phyloP scores from a whole-genome alignment of 768 basidiomycete genomes.

The Baorangia bicolor region DNA sequence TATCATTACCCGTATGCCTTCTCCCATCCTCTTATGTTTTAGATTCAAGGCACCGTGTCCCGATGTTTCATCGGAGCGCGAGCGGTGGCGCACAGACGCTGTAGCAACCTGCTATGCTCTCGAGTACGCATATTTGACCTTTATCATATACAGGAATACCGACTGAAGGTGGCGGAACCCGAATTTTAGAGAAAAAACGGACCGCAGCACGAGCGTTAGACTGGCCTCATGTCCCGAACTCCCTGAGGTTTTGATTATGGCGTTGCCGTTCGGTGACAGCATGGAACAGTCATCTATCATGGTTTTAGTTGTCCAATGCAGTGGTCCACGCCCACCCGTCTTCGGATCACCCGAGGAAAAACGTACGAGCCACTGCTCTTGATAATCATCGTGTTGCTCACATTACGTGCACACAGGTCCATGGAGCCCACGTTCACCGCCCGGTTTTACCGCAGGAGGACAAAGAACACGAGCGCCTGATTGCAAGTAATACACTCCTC shows the following conservation, averaged over 20 bases:
- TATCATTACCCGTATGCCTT: not conserved
- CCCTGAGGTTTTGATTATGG: constrained; percentile 14
- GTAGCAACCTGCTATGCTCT: not conserved
- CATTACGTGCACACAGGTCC: constrained; percentile 3
- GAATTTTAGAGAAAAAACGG: not conserved
- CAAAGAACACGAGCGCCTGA: not conserved
- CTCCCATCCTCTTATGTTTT: not conserved
- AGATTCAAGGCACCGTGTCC: not conserved
- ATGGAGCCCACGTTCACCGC: not conserved
- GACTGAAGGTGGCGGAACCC: not conserved
- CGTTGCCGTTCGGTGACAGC: constrained; percentile 5
- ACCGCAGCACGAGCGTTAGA: not conserved
- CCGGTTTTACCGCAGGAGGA: not conserved
- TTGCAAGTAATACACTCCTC: not conserved
- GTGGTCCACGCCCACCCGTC: not conserved
- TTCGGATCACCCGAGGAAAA: constrained; percentile 13
- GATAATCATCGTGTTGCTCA: constrained; percentile 1
- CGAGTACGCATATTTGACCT: not conserved
- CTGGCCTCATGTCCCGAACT: not conserved
- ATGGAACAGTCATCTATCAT: constrained; percentile 1
- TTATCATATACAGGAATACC: not conserved
- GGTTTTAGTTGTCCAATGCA: not conserved
- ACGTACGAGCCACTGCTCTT: constrained; percentile 3
- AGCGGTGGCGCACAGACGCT: not conserved
- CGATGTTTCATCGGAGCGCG: not conserved